These are phyloP conservation scores for Pseudogymnoascus sp. DNA, from an alignment of 2,329 filamentous ascomycete species.

Conservation along the genomic window DNA sequence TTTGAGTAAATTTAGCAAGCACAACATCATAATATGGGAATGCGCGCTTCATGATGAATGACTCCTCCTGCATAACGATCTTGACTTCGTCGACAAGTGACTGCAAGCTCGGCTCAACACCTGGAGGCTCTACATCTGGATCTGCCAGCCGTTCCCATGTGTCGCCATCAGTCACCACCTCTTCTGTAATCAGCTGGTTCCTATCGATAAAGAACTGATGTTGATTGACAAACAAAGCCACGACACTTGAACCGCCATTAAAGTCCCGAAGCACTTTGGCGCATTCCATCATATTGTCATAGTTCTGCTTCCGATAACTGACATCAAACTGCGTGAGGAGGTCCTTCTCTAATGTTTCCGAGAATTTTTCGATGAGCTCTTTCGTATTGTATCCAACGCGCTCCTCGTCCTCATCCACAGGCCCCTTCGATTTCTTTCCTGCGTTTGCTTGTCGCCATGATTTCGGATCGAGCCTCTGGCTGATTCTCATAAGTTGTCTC, in stretches of 20 bases:
- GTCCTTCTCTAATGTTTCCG: constrained; percentile 91
- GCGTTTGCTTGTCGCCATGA: constrained; percentile 60
- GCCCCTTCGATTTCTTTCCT: constrained; percentile 42
- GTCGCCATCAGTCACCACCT: constrained; percentile 45
- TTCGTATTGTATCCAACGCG: constrained; percentile 54
- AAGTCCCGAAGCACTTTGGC: constrained; percentile 91
- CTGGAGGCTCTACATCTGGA: constrained; percentile 83
- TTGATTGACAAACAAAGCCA: constrained; percentile 94
- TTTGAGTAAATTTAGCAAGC: constrained; percentile 82
- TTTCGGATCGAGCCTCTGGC: constrained; percentile 74
- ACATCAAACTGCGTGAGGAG: constrained; percentile 94
- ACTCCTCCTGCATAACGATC: constrained; percentile 94
- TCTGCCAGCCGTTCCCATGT: constrained; percentile 90
- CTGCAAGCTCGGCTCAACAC: constrained; percentile 85
- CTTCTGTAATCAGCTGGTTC: constrained; percentile 76
- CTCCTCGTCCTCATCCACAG: neutral
- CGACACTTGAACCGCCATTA: constrained; percentile 90
- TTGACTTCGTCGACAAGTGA: constrained; percentile 89
- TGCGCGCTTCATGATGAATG: constrained; percentile 89
- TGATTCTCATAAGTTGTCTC: constrained; percentile 87
- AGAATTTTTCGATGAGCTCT: constrained; percentile 92
- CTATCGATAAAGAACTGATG: constrained; percentile 99
- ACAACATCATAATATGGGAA: constrained; percentile 97
- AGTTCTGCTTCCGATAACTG: constrained; percentile 90
- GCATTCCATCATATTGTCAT: constrained; percentile 96